These are phyloP conservation scores for Diaporthe velutina DNA, from an alignment of 2,329 filamentous ascomycete species.

Conservation along the genomic window DNA sequence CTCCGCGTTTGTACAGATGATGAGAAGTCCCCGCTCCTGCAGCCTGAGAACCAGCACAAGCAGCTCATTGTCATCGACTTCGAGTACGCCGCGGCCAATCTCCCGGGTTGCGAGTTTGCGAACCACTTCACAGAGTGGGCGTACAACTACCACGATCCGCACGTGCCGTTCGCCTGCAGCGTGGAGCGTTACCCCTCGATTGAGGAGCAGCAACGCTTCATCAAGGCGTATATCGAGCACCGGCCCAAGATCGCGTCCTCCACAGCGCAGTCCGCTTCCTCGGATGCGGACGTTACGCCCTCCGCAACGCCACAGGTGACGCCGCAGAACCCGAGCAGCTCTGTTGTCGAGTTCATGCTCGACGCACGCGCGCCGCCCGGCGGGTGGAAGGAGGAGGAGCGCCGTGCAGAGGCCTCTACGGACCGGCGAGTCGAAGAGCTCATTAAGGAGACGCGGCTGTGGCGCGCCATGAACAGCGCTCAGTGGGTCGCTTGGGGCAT, in stretches of 20 bases:
- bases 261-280: slow-evolving; percentile 46
- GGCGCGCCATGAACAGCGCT: slow-evolving; percentile 89
- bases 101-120: slow-evolving; percentile 89
- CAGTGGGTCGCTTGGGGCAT: slow-evolving; percentile 98
- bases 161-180: slow-evolving; percentile 75
- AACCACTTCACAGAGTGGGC: slow-evolving; percentile 99
- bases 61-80: slow-evolving; percentile 98
- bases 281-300: slow-evolving; percentile 64
- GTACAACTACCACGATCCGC: slow-evolving; percentile 92
- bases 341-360: slow-evolving; percentile 81
- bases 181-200: slow-evolving; percentile 78
- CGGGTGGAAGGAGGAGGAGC: slow-evolving; percentile 72
- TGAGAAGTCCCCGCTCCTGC: slow-evolving; percentile 86
- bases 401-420: slow-evolving; percentile 53
- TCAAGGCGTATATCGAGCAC: slow-evolving; percentile 89
- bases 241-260: slow-evolving; percentile 73
- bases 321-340: slow-evolving; percentile 52
- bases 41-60: slow-evolving; percentile 94
- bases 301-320: slow-evolving; percentile 55
- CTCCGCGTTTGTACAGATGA: slow-evolving; percentile 77
- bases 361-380: slow-evolving; percentile 75
- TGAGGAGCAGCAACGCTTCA: slow-evolving; percentile 87
- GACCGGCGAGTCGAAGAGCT: slow-evolving; percentile 67
- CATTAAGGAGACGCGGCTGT: slow-evolving; percentile 83
- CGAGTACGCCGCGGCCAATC: slow-evolving; percentile 93